phyloP scores from a whole-genome alignment of 2,329 filamentous ascomycete genomes.

The Monosporascus ibericus region DNA sequence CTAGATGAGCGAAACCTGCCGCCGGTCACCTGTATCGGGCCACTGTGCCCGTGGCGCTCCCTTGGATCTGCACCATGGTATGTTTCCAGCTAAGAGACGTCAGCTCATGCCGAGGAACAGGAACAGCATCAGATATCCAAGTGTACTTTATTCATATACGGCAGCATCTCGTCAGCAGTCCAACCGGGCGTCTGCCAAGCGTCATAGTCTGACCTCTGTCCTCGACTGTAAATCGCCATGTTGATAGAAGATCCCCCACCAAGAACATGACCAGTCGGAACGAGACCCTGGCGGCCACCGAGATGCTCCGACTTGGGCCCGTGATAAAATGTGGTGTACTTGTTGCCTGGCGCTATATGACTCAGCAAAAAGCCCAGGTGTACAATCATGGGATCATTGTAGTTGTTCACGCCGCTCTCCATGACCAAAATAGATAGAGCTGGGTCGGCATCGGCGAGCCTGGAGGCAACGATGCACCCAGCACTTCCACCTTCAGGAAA shows the following conservation, averaged over 20 bases:
- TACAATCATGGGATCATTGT: not conserved
- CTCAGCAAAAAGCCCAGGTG: conserved; percentile 5
- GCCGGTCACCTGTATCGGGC: not conserved
- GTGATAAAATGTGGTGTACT: conserved; percentile 3
- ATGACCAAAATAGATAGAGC: conserved; percentile 10
- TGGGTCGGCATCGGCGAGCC: conserved; percentile 14
- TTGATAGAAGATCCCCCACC: conserved; percentile 49
- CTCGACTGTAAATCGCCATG: conserved; percentile 33
- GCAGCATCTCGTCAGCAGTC: conserved; percentile 19
- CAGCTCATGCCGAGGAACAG: too few relatives aligned
- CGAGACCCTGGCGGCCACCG: conserved; percentile 2
- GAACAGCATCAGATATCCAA: not conserved
- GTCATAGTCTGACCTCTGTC: conserved; percentile 25
- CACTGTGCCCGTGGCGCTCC: not conserved
- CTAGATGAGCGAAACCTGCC: not conserved
- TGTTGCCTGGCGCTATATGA: conserved; percentile 5
- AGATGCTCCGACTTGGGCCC: not conserved
- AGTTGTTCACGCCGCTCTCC: conserved; percentile 10
- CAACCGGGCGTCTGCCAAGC: conserved; percentile 21
- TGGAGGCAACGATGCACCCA: conserved; percentile 13
- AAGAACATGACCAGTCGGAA: conserved; percentile 32
- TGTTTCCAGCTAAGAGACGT: not conserved
- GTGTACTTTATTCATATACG: conserved; percentile 29
- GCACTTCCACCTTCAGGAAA: conserved; percentile 8
- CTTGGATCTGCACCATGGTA: not conserved